phyloP scores from a whole-genome alignment of 208 protist species.

The Leptomonas pyrrhocoris region DNA sequence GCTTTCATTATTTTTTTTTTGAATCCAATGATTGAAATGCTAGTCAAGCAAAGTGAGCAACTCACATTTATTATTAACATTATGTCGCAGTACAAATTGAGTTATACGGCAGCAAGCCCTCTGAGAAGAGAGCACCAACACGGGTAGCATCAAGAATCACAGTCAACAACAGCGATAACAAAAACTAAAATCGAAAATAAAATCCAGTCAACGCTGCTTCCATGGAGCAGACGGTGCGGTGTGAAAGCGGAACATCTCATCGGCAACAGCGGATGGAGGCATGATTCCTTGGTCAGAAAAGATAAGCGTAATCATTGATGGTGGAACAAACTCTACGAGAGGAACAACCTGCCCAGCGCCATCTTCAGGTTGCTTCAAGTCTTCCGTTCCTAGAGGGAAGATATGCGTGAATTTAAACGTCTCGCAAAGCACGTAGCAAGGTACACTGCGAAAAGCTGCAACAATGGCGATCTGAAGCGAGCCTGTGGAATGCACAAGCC shows the following conservation, averaged over 20 bases:
- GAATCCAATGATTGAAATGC: no score
- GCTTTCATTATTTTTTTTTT: no score
- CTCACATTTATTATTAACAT: no score
- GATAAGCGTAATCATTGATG: conserved; percentile 92
- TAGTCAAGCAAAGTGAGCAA: no score
- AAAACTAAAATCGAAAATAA: neutral
- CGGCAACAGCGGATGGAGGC: conserved; percentile 97
- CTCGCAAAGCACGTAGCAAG: conserved; percentile 98
- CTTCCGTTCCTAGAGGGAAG: conserved; percentile 96
- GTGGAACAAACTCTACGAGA: conserved; percentile 89
- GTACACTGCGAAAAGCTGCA: conserved; percentile 95
- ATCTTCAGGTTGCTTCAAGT: conserved; percentile 83
- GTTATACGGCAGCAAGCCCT: no score
- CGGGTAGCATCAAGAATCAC: no score
- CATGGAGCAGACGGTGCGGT: conserved; percentile 67
- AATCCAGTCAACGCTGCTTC: conserved; percentile 46
- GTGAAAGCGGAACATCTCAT: conserved; percentile 97
- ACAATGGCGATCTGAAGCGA: conserved; percentile 97
- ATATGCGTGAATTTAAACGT: conserved; percentile 98
- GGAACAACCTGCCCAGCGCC: conserved; percentile 51
- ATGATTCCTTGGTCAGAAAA: conserved; percentile 99
- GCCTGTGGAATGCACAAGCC: conserved; percentile 99
- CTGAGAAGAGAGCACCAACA: no score
- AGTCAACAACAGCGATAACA: neutral
- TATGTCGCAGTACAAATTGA: no score